Conservation (phyloP, 768 basidiomycete genomes). For the Neoboletus magnificus region DNA sequence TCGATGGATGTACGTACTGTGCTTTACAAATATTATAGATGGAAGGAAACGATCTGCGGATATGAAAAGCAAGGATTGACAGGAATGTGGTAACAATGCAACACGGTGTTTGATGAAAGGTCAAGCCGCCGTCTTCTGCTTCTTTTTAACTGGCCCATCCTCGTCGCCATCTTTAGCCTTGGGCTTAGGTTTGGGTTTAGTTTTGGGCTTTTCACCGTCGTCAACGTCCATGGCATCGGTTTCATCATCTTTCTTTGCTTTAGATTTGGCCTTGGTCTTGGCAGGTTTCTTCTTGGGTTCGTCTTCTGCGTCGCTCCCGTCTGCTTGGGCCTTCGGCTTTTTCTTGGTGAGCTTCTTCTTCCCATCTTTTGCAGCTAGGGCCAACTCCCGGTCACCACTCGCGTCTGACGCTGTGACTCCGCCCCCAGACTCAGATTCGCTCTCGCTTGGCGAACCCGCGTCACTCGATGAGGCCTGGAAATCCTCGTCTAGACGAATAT, state of each 20-base stretch:
- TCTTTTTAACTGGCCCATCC: constrained; percentile 70
- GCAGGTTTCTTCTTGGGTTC: constrained; percentile 49
- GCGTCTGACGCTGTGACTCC: constrained; percentile 83
- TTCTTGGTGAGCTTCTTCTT: constrained; percentile 38
- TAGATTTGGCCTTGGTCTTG: constrained; percentile 42
- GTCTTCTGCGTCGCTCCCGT: constrained; percentile 41
- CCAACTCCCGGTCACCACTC: constrained; percentile 70
- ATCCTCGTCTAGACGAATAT: constrained; percentile 64
- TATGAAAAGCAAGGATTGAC: background rate
- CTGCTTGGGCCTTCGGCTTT: constrained; percentile 45
- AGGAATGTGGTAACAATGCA: background rate
- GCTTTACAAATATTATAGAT: constrained; percentile 22
- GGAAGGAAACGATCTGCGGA: background rate
- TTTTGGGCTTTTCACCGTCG: constrained; percentile 37
- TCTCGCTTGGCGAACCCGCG: constrained; percentile 80
- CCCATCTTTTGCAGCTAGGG: constrained; percentile 36
- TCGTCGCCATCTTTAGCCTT: constrained; percentile 36
- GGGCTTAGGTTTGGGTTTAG: constrained; percentile 42
- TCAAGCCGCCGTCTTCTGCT: constrained; percentile 55
- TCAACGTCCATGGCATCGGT: constrained; percentile 50
- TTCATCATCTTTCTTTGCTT: constrained; percentile 40
- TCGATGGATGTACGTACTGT: constrained; percentile 20
- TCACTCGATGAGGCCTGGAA: constrained; percentile 87
- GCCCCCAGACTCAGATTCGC: constrained; percentile 58
- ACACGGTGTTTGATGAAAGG: background rate